Evolutionary conservation across 2,329 filamentous ascomycete genomes (phyloP).

Genomic region (Hypoxylon sp.): DNA sequence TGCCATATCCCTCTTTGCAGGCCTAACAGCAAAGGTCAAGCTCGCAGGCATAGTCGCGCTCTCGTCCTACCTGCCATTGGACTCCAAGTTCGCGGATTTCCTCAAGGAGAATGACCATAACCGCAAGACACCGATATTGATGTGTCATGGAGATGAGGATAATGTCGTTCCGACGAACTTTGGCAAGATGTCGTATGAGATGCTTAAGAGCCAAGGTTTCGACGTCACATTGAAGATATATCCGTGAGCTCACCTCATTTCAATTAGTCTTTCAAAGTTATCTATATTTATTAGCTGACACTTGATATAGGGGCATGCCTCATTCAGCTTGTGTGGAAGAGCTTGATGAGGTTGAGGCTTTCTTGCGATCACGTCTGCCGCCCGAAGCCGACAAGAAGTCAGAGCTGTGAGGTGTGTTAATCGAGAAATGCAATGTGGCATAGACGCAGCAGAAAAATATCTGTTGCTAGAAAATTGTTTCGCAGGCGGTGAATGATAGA

Average conservation of each 20-base stretch:
- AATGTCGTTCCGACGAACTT: constrained; percentile 78
- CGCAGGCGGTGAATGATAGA: constrained; percentile 4
- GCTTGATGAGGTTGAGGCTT: constrained; percentile 83
- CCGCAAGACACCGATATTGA: constrained; percentile 85
- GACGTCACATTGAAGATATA: constrained; percentile 84
- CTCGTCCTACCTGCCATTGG: constrained; percentile 83
- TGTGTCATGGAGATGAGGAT: constrained; percentile 89
- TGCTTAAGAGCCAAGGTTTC: constrained; percentile 78
- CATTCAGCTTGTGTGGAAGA: constrained; percentile 85
- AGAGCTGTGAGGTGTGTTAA: constrained; percentile 52
- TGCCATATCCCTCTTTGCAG: constrained; percentile 86
- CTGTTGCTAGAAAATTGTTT: constrained; percentile 6
- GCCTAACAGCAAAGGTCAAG: constrained; percentile 79
- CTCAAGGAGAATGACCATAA: constrained; percentile 72
- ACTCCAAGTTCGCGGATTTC: constrained; percentile 73
- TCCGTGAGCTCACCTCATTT: constrained; percentile 65
- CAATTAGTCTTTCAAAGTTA: background rate
- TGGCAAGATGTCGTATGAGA: constrained; percentile 76
- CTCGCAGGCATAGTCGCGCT: constrained; percentile 91
- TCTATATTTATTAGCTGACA: constrained; percentile 20
- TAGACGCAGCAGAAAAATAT: background rate
- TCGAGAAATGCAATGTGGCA: background rate
- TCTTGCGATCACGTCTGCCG: constrained; percentile 65
- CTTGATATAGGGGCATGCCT: constrained; percentile 70
- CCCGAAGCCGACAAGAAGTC: constrained; percentile 59